Percentiles rank a stretch among this genome's conserved stretches.
Evolutionary conservation across 305 asterid species (phyloP).

Genomic region (Andrographis paniculata): DNA sequence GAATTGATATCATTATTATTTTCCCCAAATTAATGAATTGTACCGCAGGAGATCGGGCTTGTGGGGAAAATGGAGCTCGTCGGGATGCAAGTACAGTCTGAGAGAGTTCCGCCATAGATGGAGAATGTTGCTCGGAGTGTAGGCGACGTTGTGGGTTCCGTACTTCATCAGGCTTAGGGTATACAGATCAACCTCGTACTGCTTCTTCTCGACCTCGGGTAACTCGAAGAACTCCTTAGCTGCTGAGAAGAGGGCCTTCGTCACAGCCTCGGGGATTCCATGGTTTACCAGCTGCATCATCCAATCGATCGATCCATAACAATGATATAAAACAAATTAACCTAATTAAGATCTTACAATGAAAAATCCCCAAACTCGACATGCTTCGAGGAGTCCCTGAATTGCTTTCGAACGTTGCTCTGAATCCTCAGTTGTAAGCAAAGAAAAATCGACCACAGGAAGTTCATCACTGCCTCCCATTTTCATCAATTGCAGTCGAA

Average conservation of each 20-base stretch:
- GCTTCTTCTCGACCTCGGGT: slow-evolving; percentile 35
- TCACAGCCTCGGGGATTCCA: slow-evolving; percentile 31
- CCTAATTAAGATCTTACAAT: slow-evolving; percentile 7
- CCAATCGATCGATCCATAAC: too few species aligned
- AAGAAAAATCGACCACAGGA: too few species aligned
- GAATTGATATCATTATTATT: too few species aligned
- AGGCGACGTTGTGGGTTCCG: slow-evolving; percentile 20
- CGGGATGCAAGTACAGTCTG: slow-evolving; percentile 39
- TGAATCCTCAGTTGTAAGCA: too few species aligned
- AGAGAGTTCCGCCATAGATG: slow-evolving; percentile 43
- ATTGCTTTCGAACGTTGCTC: slow-evolving; percentile 18
- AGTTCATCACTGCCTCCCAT: too few species aligned
- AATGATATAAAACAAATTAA: too few species aligned
- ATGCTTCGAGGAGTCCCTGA: slow-evolving; percentile 16
- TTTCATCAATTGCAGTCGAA: too few species aligned
- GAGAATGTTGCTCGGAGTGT: slow-evolving; percentile 6
- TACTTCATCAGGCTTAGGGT: slow-evolving; percentile 31
- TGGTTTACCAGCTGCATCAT: slow-evolving; percentile 37
- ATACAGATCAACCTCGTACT: slow-evolving; percentile 21
- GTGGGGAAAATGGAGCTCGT: slow-evolving; percentile 25
- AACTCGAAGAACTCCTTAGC: slow-evolving; percentile 29
- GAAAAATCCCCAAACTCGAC: slow-evolving; percentile 27
- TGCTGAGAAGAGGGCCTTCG: slow-evolving; percentile 19
- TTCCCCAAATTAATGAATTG: too few species aligned
- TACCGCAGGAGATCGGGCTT: neutral